These are phyloP conservation scores for Thielaviopsis punctulata DNA, from an alignment of 2,329 filamentous ascomycete genomes.

Conservation along the genomic window DNA sequence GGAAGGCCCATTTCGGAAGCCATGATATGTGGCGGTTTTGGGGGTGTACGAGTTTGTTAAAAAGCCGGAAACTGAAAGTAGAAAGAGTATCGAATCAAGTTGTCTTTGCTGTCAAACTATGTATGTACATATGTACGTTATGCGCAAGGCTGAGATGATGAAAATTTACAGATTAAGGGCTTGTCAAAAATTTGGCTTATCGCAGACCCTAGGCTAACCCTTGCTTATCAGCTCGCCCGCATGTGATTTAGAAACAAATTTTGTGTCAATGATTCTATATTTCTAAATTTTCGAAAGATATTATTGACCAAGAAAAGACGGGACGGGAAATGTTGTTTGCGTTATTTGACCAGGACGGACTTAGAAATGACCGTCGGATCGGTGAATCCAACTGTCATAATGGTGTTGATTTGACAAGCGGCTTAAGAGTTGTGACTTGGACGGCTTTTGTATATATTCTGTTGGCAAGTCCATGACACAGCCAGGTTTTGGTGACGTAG, in stretches of 20 bases:
- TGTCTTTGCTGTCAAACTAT: too few species aligned
- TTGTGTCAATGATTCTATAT: too few species aligned
- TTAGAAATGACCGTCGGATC: too few species aligned
- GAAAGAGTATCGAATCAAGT: too few species aligned
- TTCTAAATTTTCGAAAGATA: too few species aligned
- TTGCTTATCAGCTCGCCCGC: neutral
- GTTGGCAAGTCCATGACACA: too few species aligned
- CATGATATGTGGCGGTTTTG: conserved; percentile 10
- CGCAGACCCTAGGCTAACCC: neutral
- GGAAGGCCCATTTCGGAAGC: conserved; percentile 25
- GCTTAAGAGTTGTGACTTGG: too few species aligned
- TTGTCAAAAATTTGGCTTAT: conserved; percentile 1
- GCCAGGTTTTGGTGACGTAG: neutral
- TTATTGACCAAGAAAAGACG: too few species aligned
- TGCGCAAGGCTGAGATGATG: neutral
- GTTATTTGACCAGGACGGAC: too few species aligned
- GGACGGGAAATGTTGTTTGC: too few species aligned
- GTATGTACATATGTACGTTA: neutral
- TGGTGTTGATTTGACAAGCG: neutral
- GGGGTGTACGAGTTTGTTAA: neutral
- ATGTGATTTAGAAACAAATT: too few species aligned
- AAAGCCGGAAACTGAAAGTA: neutral
- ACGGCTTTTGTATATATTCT: too few species aligned
- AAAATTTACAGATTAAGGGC: neutral
- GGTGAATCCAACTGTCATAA: neutral